phyloP scores from a whole-genome alignment of 331 rosid species.

The Spiraea crenata region DNA sequence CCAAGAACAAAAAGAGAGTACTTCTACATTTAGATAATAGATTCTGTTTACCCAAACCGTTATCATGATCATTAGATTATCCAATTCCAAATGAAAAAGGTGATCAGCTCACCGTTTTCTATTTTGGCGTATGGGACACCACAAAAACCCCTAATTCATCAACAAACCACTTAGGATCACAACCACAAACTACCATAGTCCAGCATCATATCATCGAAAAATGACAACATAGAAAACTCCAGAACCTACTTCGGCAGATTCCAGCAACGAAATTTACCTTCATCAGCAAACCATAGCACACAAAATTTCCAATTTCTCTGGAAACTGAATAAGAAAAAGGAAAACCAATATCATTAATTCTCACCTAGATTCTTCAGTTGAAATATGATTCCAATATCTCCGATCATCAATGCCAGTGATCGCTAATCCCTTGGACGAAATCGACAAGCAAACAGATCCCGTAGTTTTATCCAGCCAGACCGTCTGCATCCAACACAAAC shows the following conservation, averaged over 20 bases:
- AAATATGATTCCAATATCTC: slow-evolving; percentile 86
- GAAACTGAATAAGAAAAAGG: slow-evolving; percentile 6
- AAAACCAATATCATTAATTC: slow-evolving; percentile 6
- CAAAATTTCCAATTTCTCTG: slow-evolving; percentile 16
- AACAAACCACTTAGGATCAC: slow-evolving; percentile 2
- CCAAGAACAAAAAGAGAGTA: background rate
- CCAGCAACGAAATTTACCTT: slow-evolving; percentile 26
- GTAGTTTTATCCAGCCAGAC: slow-evolving; percentile 81
- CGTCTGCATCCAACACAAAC: slow-evolving; percentile 49
- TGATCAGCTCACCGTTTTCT: background rate
- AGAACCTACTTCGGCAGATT: slow-evolving; percentile 22
- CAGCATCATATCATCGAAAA: background rate
- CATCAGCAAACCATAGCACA: slow-evolving; percentile 27
- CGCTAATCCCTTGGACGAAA: slow-evolving; percentile 73
- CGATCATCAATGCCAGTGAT: slow-evolving; percentile 94
- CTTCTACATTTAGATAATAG: background rate
- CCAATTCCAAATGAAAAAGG: background rate
- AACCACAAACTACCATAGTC: slow-evolving; percentile 11
- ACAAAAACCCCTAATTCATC: background rate
- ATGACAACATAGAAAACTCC: background rate
- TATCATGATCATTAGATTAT: background rate
- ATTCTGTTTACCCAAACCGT: background rate
- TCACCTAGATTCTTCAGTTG: slow-evolving; percentile 87
- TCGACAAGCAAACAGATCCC: slow-evolving; percentile 65
- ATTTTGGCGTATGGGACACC: background rate